A percentile compares a stretch with the other conserved stretches of the same genome.
phyloP scores from a whole-genome alignment of 306 rosid genomes.

The Trichosanthes truncata region DNA sequence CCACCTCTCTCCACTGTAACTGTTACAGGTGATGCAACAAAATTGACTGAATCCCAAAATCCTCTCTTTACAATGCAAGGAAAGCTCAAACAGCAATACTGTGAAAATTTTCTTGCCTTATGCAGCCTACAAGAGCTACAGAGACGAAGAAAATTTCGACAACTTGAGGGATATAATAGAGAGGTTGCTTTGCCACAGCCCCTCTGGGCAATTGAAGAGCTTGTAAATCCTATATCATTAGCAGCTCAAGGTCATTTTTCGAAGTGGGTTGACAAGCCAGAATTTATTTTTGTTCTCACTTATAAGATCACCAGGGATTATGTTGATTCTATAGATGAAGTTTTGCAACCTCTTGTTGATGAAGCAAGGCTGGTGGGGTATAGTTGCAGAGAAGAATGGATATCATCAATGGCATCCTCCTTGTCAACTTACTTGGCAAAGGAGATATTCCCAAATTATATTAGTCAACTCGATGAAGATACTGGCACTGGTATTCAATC shows the following conservation, averaged over 20 bases:
- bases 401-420: conserved; percentile 74
- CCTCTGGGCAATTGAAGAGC: conserved; percentile 97
- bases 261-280: conserved; percentile 81
- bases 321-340: conserved; percentile 71
- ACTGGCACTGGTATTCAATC: conserved; percentile 27
- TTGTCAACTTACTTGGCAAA: conserved; percentile 76
- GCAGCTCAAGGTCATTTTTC: conserved; percentile 81
- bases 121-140: conserved; percentile 83
- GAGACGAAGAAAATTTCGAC: conserved; percentile 73
- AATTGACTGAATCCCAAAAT: conserved; percentile 35
- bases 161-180: conserved; percentile 51
- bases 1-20: conserved; percentile 59
- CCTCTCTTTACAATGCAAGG: conserved; percentile 78
- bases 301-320: conserved; percentile 77
- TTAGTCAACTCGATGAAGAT: conserved; percentile 48
- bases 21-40: conserved; percentile 30
- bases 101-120: conserved; percentile 62
- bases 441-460: conserved; percentile 65
- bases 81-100: conserved; percentile 65
- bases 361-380: conserved; percentile 79
- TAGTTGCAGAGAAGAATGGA: conserved; percentile 97
- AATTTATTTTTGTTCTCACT: conserved; percentile 78
- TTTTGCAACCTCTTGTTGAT: conserved; percentile 88
- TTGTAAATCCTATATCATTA: conserved; percentile 75
- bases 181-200: conserved; percentile 62